A percentile compares a stretch with the other conserved stretches of the same genome.
Conservation (phyloP, 1,139 yeast species). For the Yamadazyma conglobata region DNA sequence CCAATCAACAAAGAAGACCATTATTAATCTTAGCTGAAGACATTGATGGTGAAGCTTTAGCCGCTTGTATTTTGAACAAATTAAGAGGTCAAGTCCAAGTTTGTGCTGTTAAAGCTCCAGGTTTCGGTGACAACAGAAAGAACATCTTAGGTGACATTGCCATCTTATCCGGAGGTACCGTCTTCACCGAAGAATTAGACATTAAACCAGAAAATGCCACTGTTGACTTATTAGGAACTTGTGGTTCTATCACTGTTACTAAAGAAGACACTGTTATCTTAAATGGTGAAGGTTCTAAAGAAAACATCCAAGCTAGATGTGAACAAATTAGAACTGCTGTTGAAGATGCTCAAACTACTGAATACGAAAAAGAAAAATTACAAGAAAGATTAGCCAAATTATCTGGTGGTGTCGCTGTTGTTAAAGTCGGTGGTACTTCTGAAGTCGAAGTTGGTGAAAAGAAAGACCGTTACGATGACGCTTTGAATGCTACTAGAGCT, state of each 20-base stretch:
- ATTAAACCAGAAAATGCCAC: constrained; percentile 97
- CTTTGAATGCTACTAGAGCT: constrained; percentile 98
- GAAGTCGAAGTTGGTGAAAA: constrained; percentile 99
- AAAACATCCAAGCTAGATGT: constrained; percentile 82
- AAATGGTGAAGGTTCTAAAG: constrained; percentile 95
- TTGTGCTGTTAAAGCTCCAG: constrained; percentile 98
- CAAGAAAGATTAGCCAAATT: constrained; percentile 98
- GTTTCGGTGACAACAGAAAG: constrained; percentile 99
- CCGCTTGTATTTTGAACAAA: constrained; percentile 97
- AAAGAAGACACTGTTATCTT: constrained; percentile 96
- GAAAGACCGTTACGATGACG: constrained; percentile 99
- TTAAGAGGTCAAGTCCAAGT: constrained; percentile 99
- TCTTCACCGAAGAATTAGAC: constrained; percentile 97
- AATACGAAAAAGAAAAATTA: constrained; percentile 95
- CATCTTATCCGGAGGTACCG: constrained; percentile 95
- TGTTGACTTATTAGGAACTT: constrained; percentile 85
- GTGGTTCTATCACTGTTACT: constrained; percentile 91
- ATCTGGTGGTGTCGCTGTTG: constrained; percentile 98
- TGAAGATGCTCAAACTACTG: constrained; percentile 71
- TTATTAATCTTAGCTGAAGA: constrained; percentile 94
- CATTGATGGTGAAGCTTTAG: constrained; percentile 97
- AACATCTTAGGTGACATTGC: constrained; percentile 97
- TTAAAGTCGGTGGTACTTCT: constrained; percentile 97
- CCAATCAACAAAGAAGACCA: constrained; percentile 95
- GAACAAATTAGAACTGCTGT: constrained; percentile 92